Conservation (phyloP, 2,329 filamentous ascomycete genomes). For the Tolypocladium album region DNA sequence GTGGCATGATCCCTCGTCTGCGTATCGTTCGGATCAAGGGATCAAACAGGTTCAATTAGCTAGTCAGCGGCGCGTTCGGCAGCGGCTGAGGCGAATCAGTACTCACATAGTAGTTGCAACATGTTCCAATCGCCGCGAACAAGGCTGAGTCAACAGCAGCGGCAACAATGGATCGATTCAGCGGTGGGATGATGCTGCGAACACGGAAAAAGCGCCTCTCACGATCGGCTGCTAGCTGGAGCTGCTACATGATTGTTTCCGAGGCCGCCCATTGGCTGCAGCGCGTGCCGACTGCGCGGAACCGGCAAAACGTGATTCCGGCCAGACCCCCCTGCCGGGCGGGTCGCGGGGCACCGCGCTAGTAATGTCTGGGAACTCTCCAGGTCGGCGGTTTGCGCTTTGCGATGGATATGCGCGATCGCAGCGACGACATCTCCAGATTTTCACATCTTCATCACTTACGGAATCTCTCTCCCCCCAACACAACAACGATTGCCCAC, state of each 20-base stretch:
- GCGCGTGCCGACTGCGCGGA: background rate
- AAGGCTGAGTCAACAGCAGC: background rate
- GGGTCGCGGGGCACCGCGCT: background rate
- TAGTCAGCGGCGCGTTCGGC: background rate
- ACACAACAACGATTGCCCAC: background rate
- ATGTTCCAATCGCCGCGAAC: constrained; percentile 6
- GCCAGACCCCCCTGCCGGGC: background rate
- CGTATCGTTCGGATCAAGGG: constrained; percentile 1
- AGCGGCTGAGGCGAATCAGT: background rate
- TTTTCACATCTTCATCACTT: background rate
- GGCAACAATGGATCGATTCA: background rate
- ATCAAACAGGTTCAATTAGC: background rate
- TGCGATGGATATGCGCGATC: background rate
- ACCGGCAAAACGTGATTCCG: constrained; percentile 8
- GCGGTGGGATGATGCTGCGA: background rate
- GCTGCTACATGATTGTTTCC: constrained; percentile 5
- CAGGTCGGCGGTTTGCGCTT: background rate
- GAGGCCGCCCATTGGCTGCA: constrained; percentile 7
- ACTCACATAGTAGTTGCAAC: constrained; percentile 9
- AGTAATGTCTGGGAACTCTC: background rate
- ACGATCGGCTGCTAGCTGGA: background rate
- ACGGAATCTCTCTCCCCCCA: background rate
- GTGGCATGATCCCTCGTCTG: constrained; percentile 49
- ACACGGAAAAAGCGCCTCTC: constrained; percentile 4
- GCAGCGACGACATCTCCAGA: background rate